Evolutionary conservation across 805 yeast genomes (phyloP).

Genomic region (Monosporozyma solicola): DNA sequence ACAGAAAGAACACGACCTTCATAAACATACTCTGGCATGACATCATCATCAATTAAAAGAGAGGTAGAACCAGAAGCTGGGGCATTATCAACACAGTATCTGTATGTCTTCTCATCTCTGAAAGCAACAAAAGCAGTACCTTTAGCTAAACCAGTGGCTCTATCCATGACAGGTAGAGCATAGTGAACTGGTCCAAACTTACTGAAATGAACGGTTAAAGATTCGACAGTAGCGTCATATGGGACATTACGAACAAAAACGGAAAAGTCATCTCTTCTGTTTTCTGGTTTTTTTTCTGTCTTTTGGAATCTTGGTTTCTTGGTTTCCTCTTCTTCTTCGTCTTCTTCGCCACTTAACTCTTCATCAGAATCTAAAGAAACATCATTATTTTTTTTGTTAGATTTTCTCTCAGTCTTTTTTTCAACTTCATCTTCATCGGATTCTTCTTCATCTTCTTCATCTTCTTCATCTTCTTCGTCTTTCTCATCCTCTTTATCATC

Average conservation of each 20-base stretch:
- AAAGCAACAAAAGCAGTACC: conserved; percentile 97
- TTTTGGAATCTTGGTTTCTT: conserved; percentile 20
- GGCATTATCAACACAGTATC: conserved; percentile 64
- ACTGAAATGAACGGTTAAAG: conserved; percentile 64
- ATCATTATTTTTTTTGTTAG: conserved; percentile 27
- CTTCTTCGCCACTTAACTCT: conserved; percentile 24
- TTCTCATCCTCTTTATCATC: conserved; percentile 34
- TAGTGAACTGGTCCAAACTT: conserved; percentile 83
- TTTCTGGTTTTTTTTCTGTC: conserved; percentile 30
- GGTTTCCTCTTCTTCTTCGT: conserved; percentile 28
- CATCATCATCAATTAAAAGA: conserved; percentile 84
- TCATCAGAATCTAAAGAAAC: conserved; percentile 31
- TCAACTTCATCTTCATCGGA: conserved; percentile 31
- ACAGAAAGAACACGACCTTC: conserved; percentile 87
- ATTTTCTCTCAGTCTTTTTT: conserved; percentile 30
- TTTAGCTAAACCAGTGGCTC: conserved; percentile 72
- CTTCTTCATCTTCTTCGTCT: conserved; percentile 34
- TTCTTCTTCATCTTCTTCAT: conserved; percentile 34
- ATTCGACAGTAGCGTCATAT: conserved; percentile 81
- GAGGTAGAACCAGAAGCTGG: conserved; percentile 61
- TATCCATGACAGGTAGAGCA: conserved; percentile 89
- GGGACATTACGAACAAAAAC: conserved; percentile 90
- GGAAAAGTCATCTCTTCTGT: conserved; percentile 62
- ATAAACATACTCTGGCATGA: conserved; percentile 76
- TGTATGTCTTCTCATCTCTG: conserved; percentile 47